A percentile compares a stretch with the other conserved stretches of the same genome.
Evolutionary conservation across 2,329 filamentous ascomycete species (phyloP).

Genomic region (Thelonectria olida): DNA sequence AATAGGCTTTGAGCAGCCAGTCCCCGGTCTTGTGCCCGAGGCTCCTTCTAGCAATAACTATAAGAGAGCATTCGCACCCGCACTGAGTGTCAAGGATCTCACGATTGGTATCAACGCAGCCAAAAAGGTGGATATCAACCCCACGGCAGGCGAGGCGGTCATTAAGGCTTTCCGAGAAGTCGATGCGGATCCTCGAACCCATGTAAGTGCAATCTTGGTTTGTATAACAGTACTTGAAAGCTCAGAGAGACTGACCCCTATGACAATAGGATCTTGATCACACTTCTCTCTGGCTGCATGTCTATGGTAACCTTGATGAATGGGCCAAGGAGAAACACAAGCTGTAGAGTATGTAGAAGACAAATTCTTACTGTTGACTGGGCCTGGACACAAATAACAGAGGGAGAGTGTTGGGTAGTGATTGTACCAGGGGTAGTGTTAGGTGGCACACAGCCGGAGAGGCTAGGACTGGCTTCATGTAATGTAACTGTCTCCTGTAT

Average conservation of each 20-base stretch:
- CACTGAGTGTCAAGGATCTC: conserved; percentile 16
- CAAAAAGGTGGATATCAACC: neutral
- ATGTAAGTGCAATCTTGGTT: neutral
- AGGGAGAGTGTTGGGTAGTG: too few relatives aligned
- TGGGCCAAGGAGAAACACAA: neutral
- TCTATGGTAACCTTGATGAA: conserved; percentile 6
- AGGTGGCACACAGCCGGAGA: too few relatives aligned
- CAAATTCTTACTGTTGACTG: too few relatives aligned
- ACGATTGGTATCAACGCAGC: conserved; percentile 5
- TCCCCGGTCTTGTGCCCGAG: conserved; percentile 15
- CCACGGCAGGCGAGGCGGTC: conserved; percentile 13
- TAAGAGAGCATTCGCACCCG: conserved; percentile 9
- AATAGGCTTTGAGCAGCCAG: conserved; percentile 9
- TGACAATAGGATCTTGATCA: conserved; percentile 5
- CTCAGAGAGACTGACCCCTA: neutral
- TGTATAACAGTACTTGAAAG: too few relatives aligned
- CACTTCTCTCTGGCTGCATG: conserved; percentile 9
- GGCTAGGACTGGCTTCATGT: too few relatives aligned
- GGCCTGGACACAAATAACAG: too few relatives aligned
- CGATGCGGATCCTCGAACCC: conserved; percentile 1
- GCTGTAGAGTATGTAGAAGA: too few relatives aligned
- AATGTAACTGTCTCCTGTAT: too few relatives aligned
- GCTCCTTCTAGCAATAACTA: conserved; percentile 22
- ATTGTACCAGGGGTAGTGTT: too few relatives aligned
- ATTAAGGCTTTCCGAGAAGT: conserved; percentile 2